Evolutionary conservation across 129 eudicot species (phyloP), one percentile per base, ranked within the genome.

Genomic region (Kitagawia praeruptora): DNA sequence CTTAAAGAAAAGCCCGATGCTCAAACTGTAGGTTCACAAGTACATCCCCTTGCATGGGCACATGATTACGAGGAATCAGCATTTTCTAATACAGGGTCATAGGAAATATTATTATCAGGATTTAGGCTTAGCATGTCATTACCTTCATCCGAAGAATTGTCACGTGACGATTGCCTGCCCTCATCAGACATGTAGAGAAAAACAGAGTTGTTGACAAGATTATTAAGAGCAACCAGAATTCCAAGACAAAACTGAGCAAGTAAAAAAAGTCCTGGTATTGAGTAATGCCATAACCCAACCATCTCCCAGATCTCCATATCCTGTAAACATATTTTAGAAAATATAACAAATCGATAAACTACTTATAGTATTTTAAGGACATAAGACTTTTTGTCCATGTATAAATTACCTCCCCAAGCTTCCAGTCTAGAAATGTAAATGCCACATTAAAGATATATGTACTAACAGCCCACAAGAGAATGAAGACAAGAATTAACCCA

Each of bases 171-270:
- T 83, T 38, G 88, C 56, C 78, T 80, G 81, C 79, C 85, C 82
- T 90, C 96, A 75, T 89, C 90, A 75, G 99, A 90, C 41, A 90
- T 76, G 87, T 87, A 95, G 49, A 85, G 87, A 79, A 95, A 95
- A 77, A 95, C 97, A 80, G 99, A 92, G 79, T 87, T 95, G 90
- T 90, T 95, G 23, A 95, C 99, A 78, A 95, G 94, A 86, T 95
- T 95, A 74, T 91, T 97, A 76, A 95, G 94, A 73, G 97, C 96
- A 72, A 95, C 92, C 77, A 95, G 87, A 79, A 95, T 81, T 74
- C 99, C 99, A 80, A 95, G 97, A 83, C 89, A 86, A 88, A 95
- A 90, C 81, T 95, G 99, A 77, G 99, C 97, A 63, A 95, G 89
- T 79, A 95, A 86, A 85, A 95, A 95, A 80, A 88, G 89, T 74